These are phyloP conservation scores for Xerocomus brunneocitrinus DNA, from an alignment of 768 basidiomycete genomes.

Conservation along the genomic window DNA sequence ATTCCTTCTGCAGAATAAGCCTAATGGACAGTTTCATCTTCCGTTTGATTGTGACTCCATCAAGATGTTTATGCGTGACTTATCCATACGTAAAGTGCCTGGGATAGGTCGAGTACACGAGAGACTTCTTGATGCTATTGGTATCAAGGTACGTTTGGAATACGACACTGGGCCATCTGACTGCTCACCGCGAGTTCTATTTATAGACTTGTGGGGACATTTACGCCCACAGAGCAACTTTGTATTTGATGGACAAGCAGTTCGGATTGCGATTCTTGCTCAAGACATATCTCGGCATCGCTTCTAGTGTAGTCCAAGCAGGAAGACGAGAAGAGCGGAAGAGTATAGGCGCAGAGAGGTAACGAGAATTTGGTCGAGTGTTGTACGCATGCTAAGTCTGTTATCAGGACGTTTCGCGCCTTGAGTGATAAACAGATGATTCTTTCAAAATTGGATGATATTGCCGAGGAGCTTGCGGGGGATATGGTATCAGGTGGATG, in stretches of 20 bases:
- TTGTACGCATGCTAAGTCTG: background rate
- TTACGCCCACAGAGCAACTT: constrained; percentile 61
- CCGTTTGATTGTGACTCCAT: constrained; percentile 61
- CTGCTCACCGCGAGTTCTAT: background rate
- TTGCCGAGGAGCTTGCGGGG: constrained; percentile 74
- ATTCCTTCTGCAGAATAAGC: constrained; percentile 65
- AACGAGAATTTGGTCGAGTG: background rate
- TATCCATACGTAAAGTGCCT: constrained; percentile 83
- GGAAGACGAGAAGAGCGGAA: constrained; percentile 77
- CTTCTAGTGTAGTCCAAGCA: constrained; percentile 77
- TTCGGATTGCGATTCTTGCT: constrained; percentile 77
- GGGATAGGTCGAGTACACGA: constrained; percentile 92
- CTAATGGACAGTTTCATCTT: constrained; percentile 85
- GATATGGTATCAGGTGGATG: constrained; percentile 81
- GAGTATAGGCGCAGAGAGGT: constrained; percentile 91
- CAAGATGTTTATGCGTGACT: constrained; percentile 68
- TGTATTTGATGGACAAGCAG: constrained; percentile 84
- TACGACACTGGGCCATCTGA: background rate
- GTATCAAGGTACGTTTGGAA: constrained; percentile 55
- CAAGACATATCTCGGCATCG: constrained; percentile 79
- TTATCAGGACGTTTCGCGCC: constrained; percentile 67
- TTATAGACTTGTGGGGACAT: constrained; percentile 87
- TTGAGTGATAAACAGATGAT: constrained; percentile 63
- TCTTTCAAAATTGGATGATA: constrained; percentile 70
- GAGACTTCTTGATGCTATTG: constrained; percentile 78